Evolutionary conservation across 805 yeast species (phyloP), one percentile per base, ranked within the genome.

Genomic region (Hanseniaspora mollemarum): DNA sequence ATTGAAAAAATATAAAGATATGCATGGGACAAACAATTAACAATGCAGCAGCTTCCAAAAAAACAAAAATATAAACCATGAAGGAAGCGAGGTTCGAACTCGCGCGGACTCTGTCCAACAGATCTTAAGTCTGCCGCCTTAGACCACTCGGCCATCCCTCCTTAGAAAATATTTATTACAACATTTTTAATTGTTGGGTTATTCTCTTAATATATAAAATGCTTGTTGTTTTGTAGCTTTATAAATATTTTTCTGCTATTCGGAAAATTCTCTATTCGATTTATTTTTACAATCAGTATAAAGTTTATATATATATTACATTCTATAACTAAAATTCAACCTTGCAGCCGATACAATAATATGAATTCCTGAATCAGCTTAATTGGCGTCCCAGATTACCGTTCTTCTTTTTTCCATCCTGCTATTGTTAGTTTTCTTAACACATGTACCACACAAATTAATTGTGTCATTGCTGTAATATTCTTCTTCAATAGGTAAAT

Each of bases 11-110:
- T n/a, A n/a, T n/a, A n/a, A n/a, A n/a, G n/a, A n/a, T n/a, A n/a
- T n/a, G n/a, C n/a, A n/a, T n/a, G n/a, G n/a, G n/a, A n/a, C n/a
- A n/a, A n/a, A n/a, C n/a, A n/a, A n/a, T n/a, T n/a, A n/a, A n/a
- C n/a, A n/a, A n/a, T n/a, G n/a, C n/a, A 37, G 41, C 41, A 37
- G 13, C 8, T 8, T 12, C 35, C 22, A 39, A 50, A 48, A 33
- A 51, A 36, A 40, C 25, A 41, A 36, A 37, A 36, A 41, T 54
- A 57, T 56, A 56, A 56, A 51, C 45, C 44, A 44, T 60, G 63
- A 60, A 60, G 61, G 63, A 58, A 63, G 67, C 68, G 68, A 63
- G 63, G 58, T 60, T 60, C 63, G 63, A 60, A 60, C 63, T 58
- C 63, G 63, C 63, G 63, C 63, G 62, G 62, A 59, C 59, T 55